Conservation (phyloP, 805 yeast genomes). For the Nakazawaea ambrosiae region DNA sequence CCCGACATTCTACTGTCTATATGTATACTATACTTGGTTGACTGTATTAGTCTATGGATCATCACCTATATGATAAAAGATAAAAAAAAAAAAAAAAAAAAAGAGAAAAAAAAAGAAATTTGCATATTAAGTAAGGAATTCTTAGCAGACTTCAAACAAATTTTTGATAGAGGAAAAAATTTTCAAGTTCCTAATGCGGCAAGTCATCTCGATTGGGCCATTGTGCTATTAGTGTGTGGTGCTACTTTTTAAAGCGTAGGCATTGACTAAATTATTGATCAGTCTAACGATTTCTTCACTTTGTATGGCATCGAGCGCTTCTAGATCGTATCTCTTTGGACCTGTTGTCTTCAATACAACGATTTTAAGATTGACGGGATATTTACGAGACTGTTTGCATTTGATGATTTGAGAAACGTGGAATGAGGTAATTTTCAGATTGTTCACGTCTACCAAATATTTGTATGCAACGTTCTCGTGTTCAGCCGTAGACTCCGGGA, state of each 20-base stretch:
- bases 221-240: no score
- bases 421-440: constrained; percentile 74
- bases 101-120: no score
- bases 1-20: no score
- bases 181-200: no score
- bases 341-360: constrained; percentile 63
- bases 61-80: no score
- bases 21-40: no score
- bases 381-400: constrained; percentile 69
- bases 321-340: constrained; percentile 80
- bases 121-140: no score
- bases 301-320: constrained; percentile 54
- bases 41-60: no score
- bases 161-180: no score
- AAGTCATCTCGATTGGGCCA: no score
- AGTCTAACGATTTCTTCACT: constrained; percentile 74
- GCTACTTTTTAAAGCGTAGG: constrained; percentile 20
- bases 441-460: constrained; percentile 10
- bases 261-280: constrained; percentile 48
- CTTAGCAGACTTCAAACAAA: no score
- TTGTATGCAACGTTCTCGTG: constrained; percentile 20
- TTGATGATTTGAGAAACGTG: constrained; percentile 72
- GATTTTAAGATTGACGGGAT: constrained; percentile 75
- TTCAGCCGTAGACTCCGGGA: constrained; percentile 66
- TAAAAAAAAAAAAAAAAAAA: no score